Percentiles rank a stretch among this genome's conserved stretches.
These are phyloP conservation scores for Pichia exigua DNA, from an alignment of 805 yeast genomes.

Conservation along the genomic window DNA sequence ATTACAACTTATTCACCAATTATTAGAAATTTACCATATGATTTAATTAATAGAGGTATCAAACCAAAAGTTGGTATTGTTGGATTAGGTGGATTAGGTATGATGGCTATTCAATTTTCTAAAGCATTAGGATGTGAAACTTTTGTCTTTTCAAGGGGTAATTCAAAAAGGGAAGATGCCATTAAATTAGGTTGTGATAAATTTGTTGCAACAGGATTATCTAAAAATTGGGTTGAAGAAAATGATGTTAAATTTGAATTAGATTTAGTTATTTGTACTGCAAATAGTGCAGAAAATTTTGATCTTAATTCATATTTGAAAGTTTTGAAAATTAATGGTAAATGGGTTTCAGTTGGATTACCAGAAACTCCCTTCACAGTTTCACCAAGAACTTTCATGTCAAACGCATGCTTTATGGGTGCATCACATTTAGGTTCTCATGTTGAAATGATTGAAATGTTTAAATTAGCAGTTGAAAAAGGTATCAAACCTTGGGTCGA, in stretches of 20 bases:
- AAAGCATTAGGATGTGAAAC: constrained; percentile 59
- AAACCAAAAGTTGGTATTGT: constrained; percentile 46
- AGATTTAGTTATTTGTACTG: constrained; percentile 48
- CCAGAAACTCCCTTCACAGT: constrained; percentile 43
- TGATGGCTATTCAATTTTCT: constrained; percentile 53
- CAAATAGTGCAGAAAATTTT: constrained; percentile 42
- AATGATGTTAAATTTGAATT: constrained; percentile 24
- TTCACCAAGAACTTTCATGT: constrained; percentile 34
- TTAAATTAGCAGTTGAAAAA: constrained; percentile 54
- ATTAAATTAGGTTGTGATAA: constrained; percentile 47
- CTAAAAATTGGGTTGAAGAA: constrained; percentile 26
- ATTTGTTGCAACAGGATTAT: constrained; percentile 41
- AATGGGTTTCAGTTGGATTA: constrained; percentile 58
- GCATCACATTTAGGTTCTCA: constrained; percentile 57
- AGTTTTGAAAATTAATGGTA: constrained; percentile 49
- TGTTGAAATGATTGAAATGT: constrained; percentile 57
- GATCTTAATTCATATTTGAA: constrained; percentile 41
- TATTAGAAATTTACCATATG: constrained; percentile 33
- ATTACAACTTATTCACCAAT: constrained; percentile 65
- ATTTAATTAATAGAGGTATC: constrained; percentile 24
- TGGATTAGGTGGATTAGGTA: constrained; percentile 66
- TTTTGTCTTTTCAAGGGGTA: constrained; percentile 46
- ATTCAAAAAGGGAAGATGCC: constrained; percentile 44
- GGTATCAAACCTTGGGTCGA: constrained; percentile 58
- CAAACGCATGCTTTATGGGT: constrained; percentile 43